Base-by-base conservation (phyloP, 345 rosid genomes). In the Gossypium bickii region DNA sequence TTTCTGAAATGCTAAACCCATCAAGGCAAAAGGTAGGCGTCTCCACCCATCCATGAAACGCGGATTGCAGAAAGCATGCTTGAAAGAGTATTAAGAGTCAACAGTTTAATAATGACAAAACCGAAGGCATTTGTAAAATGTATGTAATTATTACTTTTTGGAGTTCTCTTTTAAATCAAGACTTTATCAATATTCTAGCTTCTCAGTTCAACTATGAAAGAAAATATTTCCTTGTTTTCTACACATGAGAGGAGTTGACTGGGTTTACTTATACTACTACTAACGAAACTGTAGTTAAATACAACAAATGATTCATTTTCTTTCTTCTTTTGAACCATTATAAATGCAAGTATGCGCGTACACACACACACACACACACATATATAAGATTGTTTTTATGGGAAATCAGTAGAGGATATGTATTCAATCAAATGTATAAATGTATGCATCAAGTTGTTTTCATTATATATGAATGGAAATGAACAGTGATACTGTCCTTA, bases 61-160 rank as follows among this genome's bases (percentile, higher is more conserved):
- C 63, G 63, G 74, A 55, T 70, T 27, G 44, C 45, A 69, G 72
- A 27, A 69, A 49, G 72, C 72, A 69, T 69, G 72, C 72, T 53
- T 49, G 59, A 53, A 70, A 70, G 15, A 12, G 62, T 34, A 17
- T 38, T n/a, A 34, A 70, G 62, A 38, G 63, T 70, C 74, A 70
- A 34, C 62, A 53, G 2, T 18, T 55, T 53, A 11, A 70, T 70
- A 70, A 70, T 70, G 74, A 41, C 49, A 17, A 12, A 57, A n/a
- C 29, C 60, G 11, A 53, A 27, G 48, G 7, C 61, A 38, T 70
- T 34, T 55, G 60, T 53, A 51, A 69, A 9, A n/a, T 48, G 52
- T 48, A 48, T 56, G 60, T 56, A 20, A 56, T 29, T 29, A 51
- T 52, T 70, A 27, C 47, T 70, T 52, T 51, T 16, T 58, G 1